Evolutionary conservation across 2,329 filamentous ascomycete genomes (phyloP).

Genomic region (Epichloe glyceriae): DNA sequence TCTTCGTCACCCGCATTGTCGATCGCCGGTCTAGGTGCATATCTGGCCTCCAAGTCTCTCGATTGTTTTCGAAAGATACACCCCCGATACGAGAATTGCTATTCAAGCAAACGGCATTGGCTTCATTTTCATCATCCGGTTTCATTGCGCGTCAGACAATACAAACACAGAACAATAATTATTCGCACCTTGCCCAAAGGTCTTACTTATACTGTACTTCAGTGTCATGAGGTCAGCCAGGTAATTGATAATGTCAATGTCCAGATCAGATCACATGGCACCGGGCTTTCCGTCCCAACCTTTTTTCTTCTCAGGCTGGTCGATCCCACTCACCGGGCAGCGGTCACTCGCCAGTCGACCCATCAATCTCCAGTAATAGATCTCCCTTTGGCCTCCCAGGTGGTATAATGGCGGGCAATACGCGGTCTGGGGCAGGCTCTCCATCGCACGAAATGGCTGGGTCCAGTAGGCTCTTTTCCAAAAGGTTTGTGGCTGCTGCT

Average conservation of each 20-base stretch:
- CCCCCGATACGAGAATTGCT: background rate
- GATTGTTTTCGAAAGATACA: background rate
- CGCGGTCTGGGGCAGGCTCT: slow-evolving; percentile 82
- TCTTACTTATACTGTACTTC: slow-evolving; percentile 1
- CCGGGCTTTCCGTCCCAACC: slow-evolving; percentile 67
- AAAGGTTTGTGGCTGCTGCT: slow-evolving; percentile 52
- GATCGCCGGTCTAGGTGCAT: background rate
- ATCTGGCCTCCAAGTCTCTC: background rate
- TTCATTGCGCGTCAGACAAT: slow-evolving; percentile 1
- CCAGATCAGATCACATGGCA: slow-evolving; percentile 75
- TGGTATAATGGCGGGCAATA: slow-evolving; percentile 45
- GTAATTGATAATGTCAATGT: slow-evolving; percentile 90
- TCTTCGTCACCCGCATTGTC: background rate
- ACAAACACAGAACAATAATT: slow-evolving; percentile 1
- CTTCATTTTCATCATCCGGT: slow-evolving; percentile 3
- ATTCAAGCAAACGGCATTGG: background rate
- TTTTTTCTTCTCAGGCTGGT: slow-evolving; percentile 46
- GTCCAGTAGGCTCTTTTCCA: slow-evolving; percentile 69
- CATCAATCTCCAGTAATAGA: slow-evolving; percentile 49
- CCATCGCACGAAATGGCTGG: slow-evolving; percentile 80
- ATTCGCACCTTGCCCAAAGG: background rate
- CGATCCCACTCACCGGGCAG: slow-evolving; percentile 68
- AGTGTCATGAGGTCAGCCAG: slow-evolving; percentile 15
- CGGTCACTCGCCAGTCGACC: slow-evolving; percentile 70
- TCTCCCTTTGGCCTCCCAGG: slow-evolving; percentile 61